A percentile compares a stretch with the other conserved stretches of the same genome.
phyloP scores from a whole-genome alignment of 192 early-diverging fungal species.

The Phlyctochytrium planicorne region DNA sequence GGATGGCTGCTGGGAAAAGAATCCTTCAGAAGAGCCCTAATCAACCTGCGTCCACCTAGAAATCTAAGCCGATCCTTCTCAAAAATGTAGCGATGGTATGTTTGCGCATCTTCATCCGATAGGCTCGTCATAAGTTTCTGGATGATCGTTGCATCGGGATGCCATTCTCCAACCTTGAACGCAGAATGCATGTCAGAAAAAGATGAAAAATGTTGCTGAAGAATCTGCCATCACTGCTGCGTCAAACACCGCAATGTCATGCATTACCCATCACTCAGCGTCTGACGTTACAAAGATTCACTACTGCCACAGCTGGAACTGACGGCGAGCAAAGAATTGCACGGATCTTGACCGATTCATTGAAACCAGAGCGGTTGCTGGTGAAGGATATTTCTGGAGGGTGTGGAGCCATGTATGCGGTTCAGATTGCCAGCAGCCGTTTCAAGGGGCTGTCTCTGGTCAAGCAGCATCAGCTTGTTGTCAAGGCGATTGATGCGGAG shows the following conservation, averaged over 20 bases:
- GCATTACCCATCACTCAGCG: too few relatives aligned
- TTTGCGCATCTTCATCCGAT: slow-evolving; percentile 1
- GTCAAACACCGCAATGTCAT: too few relatives aligned
- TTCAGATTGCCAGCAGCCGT: slow-evolving; percentile 74
- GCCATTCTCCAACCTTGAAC: background rate
- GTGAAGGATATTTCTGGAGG: slow-evolving; percentile 62
- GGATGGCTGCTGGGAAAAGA: too few relatives aligned
- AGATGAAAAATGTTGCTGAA: background rate
- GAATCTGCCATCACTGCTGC: background rate
- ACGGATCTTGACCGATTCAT: background rate
- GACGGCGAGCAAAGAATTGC: slow-evolving; percentile 22
- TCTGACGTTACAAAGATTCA: too few relatives aligned
- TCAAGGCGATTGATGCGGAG: slow-evolving; percentile 81
- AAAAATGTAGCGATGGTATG: slow-evolving; percentile 12
- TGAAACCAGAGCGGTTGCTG: slow-evolving; percentile 10
- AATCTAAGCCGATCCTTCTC: slow-evolving; percentile 5
- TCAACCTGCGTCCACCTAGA: slow-evolving; percentile 2
- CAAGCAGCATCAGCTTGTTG: slow-evolving; percentile 90
- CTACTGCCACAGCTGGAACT: too few relatives aligned
- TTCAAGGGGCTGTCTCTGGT: slow-evolving; percentile 79
- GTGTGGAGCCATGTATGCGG: slow-evolving; percentile 97
- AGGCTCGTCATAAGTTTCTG: background rate
- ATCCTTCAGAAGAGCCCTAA: slow-evolving; percentile 4
- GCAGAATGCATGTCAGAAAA: too few relatives aligned
- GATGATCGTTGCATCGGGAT: background rate